These are phyloP conservation scores for Suillus variegatus DNA, from an alignment of 768 basidiomycete genomes.

Conservation along the genomic window DNA sequence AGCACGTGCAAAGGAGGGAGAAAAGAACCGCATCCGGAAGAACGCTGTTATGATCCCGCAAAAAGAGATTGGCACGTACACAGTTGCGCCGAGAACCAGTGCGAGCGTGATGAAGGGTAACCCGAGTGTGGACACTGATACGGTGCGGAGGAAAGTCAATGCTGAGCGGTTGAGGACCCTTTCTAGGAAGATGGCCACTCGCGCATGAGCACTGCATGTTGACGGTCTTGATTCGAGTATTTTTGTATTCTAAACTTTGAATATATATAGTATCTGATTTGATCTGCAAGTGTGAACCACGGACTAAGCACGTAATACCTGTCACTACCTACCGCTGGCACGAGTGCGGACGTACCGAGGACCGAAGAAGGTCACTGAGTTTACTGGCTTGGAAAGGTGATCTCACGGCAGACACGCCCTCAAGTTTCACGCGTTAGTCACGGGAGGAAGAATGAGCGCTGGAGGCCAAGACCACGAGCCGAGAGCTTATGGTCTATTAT, in stretches of 20 bases:
- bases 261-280: neutral
- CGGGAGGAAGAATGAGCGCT: neutral
- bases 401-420: neutral
- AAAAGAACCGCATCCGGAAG: slow-evolving; percentile 69
- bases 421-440: neutral
- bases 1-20: slow-evolving; percentile 63
- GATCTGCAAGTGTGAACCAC: neutral
- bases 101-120: slow-evolving; percentile 53
- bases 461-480: neutral
- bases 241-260: neutral
- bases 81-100: slow-evolving; percentile 69
- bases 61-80: slow-evolving; percentile 73
- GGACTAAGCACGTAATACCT: neutral
- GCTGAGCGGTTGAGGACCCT: slow-evolving; percentile 70
- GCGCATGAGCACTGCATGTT: slow-evolving; percentile 13
- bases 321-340: neutral
- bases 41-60: slow-evolving; percentile 86
- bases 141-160: slow-evolving; percentile 71
- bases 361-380: neutral
- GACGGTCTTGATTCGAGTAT: neutral
- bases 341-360: neutral
- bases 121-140: slow-evolving; percentile 69
- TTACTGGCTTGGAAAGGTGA: neutral
- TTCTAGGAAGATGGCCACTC: slow-evolving; percentile 47
- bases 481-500: too few species aligned